Base-by-base conservation (phyloP, 257 asterid species). In the Prunella vulgaris region DNA sequence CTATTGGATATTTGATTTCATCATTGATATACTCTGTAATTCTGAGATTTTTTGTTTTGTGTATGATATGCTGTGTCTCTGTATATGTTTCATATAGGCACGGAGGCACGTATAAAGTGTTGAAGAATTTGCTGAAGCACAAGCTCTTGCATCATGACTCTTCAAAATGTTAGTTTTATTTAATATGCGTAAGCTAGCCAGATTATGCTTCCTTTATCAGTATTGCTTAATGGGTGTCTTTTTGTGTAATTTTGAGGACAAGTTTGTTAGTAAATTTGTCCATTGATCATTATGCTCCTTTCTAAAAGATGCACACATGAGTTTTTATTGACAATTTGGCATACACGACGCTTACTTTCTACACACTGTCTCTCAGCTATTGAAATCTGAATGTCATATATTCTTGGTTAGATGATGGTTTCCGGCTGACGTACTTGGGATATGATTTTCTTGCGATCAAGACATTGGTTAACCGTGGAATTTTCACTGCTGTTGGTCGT, bases 381-480 rank as follows among this genome's bases (percentile, higher is more conserved):
- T 12, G 6, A 49, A 20, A 30, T 53, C 72, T 79, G 72, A 76
- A 24, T 66, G 17, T 40, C 20, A 2, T n/a, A 46, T 60, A 24
- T 51, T 72, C 32, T 44, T 73, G 24, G 66, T 60, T 75, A 94
- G 99, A 94, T 87, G 99, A 94, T 75, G 99, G 97, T 35, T 94
- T 89, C 83, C 87, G 99, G 66, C 88, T 94, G 69, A 94, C 99
- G 1, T 91, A 89, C 84, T 82, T 94, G 81, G 99, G 99, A 64
- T 94, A 94, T 69, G 99, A 94, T 81, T 94, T 86, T 81, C 99
- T 94, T 63, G 97, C 99, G 0, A 94, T 94, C 68, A 94, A 89
- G 82, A 79, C 97, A 17, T 28, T 94, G 93, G 97, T 94, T 42
- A 94, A 89, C 73, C 97, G 99, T 32, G 99, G 97, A 59, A 90